Base-by-base conservation (phyloP, 2,329 filamentous ascomycete species). In the Zopfia rhizophila region DNA sequence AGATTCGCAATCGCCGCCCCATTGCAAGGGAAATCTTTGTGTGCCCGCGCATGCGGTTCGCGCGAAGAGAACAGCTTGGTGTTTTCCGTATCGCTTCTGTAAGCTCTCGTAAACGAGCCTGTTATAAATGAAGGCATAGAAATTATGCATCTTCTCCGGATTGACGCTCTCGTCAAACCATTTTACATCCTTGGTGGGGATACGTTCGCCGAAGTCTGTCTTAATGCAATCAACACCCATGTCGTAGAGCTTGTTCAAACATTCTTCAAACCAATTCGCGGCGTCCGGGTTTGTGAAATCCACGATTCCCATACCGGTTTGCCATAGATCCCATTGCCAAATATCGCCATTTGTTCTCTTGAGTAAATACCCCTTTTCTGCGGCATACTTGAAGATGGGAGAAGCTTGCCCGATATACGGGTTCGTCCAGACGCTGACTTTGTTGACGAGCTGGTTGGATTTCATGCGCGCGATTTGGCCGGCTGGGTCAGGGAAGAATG, bases 301-400 rank as follows among this genome's bases (percentile, higher is more conserved):
- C 11, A 90, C 77, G 2, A 90, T 74, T 3, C 82, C 87, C 87
- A 90, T 90, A 24, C 88, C 88, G 2, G 86, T 86, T 65, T 90
- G 87, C 88, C 88, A 90, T 29, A 88, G 72, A 59, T 90, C 87
- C 85, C 86, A 89, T 69, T 90, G 87, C 83, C 84, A 90, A 16
- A 90, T 73, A 51, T 87, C 84, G 10, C 85, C 86, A 59, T 78
- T 89, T 53, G 80, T 83, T 19, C 86, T 82, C 74, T 86, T 87
- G 47, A 90, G 77, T 13, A 90, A 78, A 59, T 88, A 90, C 0
- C 86, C 86, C 41, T 83, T 85, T 44, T 83, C 79, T 28, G 81
- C 81, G 28, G 85, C 87, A 51, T 84, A 78, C 45, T 77, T 72
- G 71, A 90, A 90, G 0, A 87, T 76, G 0, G 81, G 82, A 2